Evolutionary conservation across 106 monocot genomes (phyloP).

Genomic region (Dendrobium chrysotoxum): DNA sequence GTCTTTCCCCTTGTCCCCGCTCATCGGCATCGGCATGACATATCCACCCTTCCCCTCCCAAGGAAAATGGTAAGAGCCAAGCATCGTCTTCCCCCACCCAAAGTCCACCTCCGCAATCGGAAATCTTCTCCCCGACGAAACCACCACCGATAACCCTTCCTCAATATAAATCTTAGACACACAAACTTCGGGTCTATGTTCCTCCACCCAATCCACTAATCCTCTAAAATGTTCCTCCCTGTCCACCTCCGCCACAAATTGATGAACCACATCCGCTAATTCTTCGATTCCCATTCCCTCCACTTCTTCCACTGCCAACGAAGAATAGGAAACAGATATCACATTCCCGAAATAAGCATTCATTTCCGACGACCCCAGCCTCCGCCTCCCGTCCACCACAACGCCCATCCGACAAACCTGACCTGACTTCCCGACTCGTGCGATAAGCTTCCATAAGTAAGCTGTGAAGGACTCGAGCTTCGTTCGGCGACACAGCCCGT

Average conservation of each 20-base stretch:
- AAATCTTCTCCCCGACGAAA: constrained; percentile 65
- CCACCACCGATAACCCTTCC: constrained; percentile 36
- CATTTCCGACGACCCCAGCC: constrained; percentile 27
- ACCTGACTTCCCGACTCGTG: constrained; percentile 8
- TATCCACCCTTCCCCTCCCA: constrained; percentile 52
- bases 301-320: constrained; percentile 3
- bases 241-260: constrained; percentile 23
- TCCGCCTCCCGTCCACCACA: constrained; percentile 60
- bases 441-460: constrained; percentile 40
- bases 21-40: constrained; percentile 82
- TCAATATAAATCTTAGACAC: constrained; percentile 39
- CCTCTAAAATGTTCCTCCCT: constrained; percentile 57
- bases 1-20: constrained; percentile 18
- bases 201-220: constrained; percentile 83
- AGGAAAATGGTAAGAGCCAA: constrained; percentile 76
- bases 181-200: constrained; percentile 33
- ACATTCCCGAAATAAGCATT: constrained; percentile 73
- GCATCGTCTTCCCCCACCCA: constrained; percentile 64
- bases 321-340: constrained; percentile 50
- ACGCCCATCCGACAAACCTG: constrained; percentile 48
- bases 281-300: constrained; percentile 20
- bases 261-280: constrained; percentile 50
- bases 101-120: constrained; percentile 60
- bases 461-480: constrained; percentile 78
- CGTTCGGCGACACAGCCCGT: neutral